Evolutionary conservation across 148 eudicot genomes (phyloP), one percentile per base, ranked within the genome.

Genomic region (Rhododendron simsii): DNA sequence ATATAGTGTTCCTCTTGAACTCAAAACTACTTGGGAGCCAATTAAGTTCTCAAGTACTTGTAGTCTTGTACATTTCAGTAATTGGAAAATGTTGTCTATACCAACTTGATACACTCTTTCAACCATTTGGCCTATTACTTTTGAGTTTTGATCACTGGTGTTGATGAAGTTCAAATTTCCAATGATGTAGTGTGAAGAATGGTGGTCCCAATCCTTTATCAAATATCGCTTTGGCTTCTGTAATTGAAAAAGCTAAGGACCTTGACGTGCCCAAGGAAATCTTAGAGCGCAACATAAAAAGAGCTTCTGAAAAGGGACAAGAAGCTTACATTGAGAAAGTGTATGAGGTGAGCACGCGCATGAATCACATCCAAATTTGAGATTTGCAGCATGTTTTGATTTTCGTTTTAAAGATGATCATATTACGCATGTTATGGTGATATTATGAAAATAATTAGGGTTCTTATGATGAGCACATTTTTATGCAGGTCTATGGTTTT

Each of bases 241-340:
- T 95, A 61, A 81, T 95, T 53, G 95, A 95, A 87, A 94, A 94
- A 85, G 96, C 94, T 26, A 97, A 95, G 89, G 99, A 94, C 85
- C 98, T 95, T 85, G 99, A 97, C 90, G 92, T 97, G 63, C 98
- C 99, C 47, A 95, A 93, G 90, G 99, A 97, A 78, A 94, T 97
- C 71, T 73, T 97, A 59, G 98, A 97, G 84, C 95, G 99, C 78
- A 97, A 97, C 89, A 92, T 97, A 77, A 97, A 97, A 90, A 94
- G 92, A 93, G 99, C 99, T 89, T 92, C 95, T 83, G 99, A 97
- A 85, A 97, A 97, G 91, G 99, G 96, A 7, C 99, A 97, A 77
- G 99, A 97, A 88, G 96, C 93, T 67, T 97, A 91, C 85, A 93
- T 95, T 63, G 99, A 95, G 90, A 97, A 97, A 91, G 59, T 89